Percentiles rank a stretch among this genome's conserved stretches.
Evolutionary conservation across 352 stramenopile species (phyloP).

Genomic region (Discostella stelligera): DNA sequence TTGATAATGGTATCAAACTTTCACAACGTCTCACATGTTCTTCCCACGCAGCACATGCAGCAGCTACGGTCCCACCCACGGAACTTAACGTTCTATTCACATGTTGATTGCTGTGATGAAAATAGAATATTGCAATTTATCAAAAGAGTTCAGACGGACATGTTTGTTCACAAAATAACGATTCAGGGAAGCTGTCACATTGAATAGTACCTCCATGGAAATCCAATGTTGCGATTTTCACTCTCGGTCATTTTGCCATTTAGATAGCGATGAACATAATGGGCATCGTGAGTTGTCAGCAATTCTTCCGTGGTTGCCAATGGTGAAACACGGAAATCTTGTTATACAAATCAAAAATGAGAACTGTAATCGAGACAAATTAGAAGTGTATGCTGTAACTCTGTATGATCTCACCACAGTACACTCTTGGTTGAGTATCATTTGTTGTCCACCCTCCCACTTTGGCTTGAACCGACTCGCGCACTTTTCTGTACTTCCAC

Average conservation of each 20-base stretch:
- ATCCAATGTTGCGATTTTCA: constrained; percentile 81
- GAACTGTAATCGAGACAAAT: not conserved
- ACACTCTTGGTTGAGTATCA: constrained; percentile 28
- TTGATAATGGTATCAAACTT: constrained; percentile 5
- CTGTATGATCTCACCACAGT: constrained; percentile 52
- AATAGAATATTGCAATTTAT: not conserved
- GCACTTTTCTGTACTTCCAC: constrained; percentile 83
- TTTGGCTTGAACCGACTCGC: constrained; percentile 58
- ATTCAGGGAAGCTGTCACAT: not conserved
- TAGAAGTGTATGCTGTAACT: too few relatives aligned
- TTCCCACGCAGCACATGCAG: constrained; percentile 58
- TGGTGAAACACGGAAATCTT: constrained; percentile 79
- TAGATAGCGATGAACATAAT: constrained; percentile 82
- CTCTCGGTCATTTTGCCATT: constrained; percentile 69
- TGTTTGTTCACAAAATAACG: not conserved
- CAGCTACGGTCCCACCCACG: constrained; percentile 81
- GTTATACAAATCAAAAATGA: constrained; percentile 2
- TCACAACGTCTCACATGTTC: constrained; percentile 19
- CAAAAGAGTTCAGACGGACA: not conserved
- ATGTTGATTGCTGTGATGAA: constrained; percentile 29
- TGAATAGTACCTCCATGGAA: constrained; percentile 74
- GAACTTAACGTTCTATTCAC: constrained; percentile 79
- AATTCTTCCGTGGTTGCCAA: constrained; percentile 78
- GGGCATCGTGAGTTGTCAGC: constrained; percentile 74
- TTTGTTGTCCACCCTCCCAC: constrained; percentile 14